Base-by-base conservation (phyloP, 2,329 filamentous ascomycete species). In the Fusarium sp. region DNA sequence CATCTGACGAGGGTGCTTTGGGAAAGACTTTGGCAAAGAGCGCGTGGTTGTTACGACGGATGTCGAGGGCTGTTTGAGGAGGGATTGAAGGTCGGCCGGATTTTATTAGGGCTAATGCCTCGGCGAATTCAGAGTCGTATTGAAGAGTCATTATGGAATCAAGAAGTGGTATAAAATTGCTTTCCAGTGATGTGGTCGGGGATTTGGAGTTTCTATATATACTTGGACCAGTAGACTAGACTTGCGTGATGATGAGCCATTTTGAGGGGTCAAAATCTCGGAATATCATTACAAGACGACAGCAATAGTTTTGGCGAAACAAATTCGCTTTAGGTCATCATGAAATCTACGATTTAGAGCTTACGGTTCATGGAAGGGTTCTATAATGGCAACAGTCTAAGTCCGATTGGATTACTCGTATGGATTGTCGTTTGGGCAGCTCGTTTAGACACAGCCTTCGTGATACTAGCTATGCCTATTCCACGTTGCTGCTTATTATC, bases 61-160 rank as follows among this genome's bases (percentile, higher is more conserved):
- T 56, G 1, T 64, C 66, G 8, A 71, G 32, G 20, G 71, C 72
- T 20, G 58, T 65, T 22, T 62, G 34, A 11, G 54, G 64, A 38
- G 41, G 45, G 20, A 30, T 15, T 22, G 61, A 38, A 3, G 66
- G 41, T n/a, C 58, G 44, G 27, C 49, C 30, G 20, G 67, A 70
- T 43, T 53, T 54, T 5, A 74, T 49, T 3, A 61, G 61, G 25
- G 46, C 67, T 15, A 74, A 46, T 15, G 57, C 64, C 44, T 67
- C 51, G 4, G 69, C 71, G 20, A 73, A 74, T 22, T 71, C 71
- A 11, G 53, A 11, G 16, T 74, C 72, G 13, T 71, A 74, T 30
- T 30, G 40, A 10, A 74, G 49, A 18, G 71, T 16, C 71, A 74
- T 70, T 16, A 3, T 58, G 13, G 27, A 2, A 30, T 15, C 18